A percentile compares a stretch with the other conserved stretches of the same genome.
These are phyloP conservation scores for Claviceps digitariae DNA, from an alignment of 2,329 filamentous ascomycete genomes.

Conservation along the genomic window DNA sequence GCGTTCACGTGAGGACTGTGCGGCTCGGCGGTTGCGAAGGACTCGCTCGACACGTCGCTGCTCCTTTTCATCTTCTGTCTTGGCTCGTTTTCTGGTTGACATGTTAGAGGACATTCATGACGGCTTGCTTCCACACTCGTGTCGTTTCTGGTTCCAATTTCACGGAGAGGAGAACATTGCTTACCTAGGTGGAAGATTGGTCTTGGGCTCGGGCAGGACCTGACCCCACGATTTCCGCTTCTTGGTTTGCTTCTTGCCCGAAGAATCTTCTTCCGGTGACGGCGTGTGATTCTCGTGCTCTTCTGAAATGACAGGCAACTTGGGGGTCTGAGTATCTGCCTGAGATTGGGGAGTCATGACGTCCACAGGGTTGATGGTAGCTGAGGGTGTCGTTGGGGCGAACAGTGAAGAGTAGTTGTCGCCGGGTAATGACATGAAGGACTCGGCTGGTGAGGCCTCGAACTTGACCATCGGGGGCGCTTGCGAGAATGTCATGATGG, in stretches of 20 bases:
- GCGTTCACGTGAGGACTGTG: slow-evolving; percentile 89
- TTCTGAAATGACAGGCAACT: slow-evolving; percentile 13
- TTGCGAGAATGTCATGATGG: slow-evolving; percentile 27
- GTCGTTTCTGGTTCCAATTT: background rate
- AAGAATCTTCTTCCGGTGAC: slow-evolving; percentile 8
- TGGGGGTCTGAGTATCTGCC: slow-evolving; percentile 17
- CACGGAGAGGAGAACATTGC: slow-evolving; percentile 7
- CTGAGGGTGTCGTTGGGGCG: slow-evolving; percentile 17
- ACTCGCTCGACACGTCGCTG: slow-evolving; percentile 95
- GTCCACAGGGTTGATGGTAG: slow-evolving; percentile 31
- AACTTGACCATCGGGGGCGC: slow-evolving; percentile 34
- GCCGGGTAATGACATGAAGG: slow-evolving; percentile 36
- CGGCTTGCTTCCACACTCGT: background rate
- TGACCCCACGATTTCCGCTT: slow-evolving; percentile 99
- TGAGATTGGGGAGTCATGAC: slow-evolving; percentile 35
- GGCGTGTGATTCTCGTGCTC: slow-evolving; percentile 6
- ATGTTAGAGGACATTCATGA: slow-evolving; percentile 7
- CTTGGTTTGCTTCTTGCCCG: slow-evolving; percentile 64
- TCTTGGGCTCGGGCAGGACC: slow-evolving; percentile 91
- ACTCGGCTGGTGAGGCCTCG: slow-evolving; percentile 41
- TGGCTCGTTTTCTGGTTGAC: slow-evolving; percentile 69
- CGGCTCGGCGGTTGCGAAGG: slow-evolving; percentile 86
- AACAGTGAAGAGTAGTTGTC: slow-evolving; percentile 38
- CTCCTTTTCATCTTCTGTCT: slow-evolving; percentile 98
- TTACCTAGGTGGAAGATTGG: slow-evolving; percentile 81